Base-by-base conservation (phyloP, 148 eudicot genomes). In the Fagopyrum homotropicum region DNA sequence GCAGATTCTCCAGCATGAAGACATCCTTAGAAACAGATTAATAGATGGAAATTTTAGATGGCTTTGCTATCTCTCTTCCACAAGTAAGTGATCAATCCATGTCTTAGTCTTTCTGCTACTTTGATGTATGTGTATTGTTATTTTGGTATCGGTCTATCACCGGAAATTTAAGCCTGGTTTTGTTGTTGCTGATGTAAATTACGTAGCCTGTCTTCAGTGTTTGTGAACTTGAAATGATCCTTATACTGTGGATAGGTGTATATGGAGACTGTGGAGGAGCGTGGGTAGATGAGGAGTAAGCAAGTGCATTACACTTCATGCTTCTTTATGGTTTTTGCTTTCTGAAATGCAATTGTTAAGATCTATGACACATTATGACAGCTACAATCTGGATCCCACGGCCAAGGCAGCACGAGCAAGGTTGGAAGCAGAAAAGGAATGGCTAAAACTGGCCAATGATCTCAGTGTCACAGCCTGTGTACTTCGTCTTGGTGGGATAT, bases 281-380 rank as follows among this genome's bases (percentile, higher is more conserved):
- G 22, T 93, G 95, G 98, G 89, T 93, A 60, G 88, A 93, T 74
- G 98, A 93, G 78, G 87, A 88, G 98, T 91, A 88, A 88, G 93
- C 82, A 85, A 84, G 83, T 81, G 57, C 59, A 54, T 55, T 70
- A 43, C 14, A 7, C 73, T 55, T 16, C 48, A 54, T 40, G 5
- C 16, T 55, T 6, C 49, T 45, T 29, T 55, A 55, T 55, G 51
- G 12, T 40, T 14, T 77, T 70, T 75, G 57, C 74, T 60, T 71
- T 46, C 35, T 5, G 61, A 69, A 66, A 40, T 43, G 9, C 47
- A 11, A 40, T 74, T 74, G 50, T 12, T 57, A 57, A 48, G 64
- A 45, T 4, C 54, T 29, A 76, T 35, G 55, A 72, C 73, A 70
- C 64, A 49, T 60, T 72, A 12, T 74, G 29, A 72, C 86, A 89